Evolutionary conservation across 306 rosid species (phyloP).

Genomic region (Dryas octopetala): DNA sequence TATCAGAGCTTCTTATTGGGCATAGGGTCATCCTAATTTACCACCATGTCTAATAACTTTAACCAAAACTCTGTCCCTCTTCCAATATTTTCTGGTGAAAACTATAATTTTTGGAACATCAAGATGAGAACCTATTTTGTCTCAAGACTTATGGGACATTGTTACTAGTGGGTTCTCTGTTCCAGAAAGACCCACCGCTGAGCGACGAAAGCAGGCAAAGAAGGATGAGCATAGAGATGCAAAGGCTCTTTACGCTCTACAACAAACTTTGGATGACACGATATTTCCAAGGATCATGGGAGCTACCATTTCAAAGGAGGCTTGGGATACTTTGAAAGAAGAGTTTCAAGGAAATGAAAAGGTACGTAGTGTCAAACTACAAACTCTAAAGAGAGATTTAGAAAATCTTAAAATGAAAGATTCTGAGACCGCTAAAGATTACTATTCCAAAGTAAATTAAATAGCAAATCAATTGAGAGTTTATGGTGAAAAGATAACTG

Average conservation of each 20-base stretch:
- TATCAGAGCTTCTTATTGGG: no score
- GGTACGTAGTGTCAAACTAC: no score
- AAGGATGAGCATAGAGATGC: background rate
- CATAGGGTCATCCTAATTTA: no score
- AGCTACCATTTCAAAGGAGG: background rate
- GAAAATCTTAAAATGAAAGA: no score
- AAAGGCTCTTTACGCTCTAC: background rate
- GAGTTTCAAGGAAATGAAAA: no score
- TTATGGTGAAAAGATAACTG: no score
- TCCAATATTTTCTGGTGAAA: background rate
- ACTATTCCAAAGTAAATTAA: no score
- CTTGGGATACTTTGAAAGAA: no score
- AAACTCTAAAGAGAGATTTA: no score
- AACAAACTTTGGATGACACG: background rate
- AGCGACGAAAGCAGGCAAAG: background rate
- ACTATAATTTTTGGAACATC: conserved; percentile 5
- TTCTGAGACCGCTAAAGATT: no score
- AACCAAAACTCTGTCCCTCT: background rate
- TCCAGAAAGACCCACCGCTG: background rate
- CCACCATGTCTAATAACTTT: no score
- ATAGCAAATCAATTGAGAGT: no score
- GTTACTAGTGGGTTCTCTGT: background rate
- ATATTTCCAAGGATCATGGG: background rate
- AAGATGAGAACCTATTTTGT: conserved; percentile 10
- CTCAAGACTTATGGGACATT: conserved; percentile 14